These are phyloP conservation scores for Lentinula sp. DNA, from an alignment of 768 basidiomycete genomes.

Conservation along the genomic window DNA sequence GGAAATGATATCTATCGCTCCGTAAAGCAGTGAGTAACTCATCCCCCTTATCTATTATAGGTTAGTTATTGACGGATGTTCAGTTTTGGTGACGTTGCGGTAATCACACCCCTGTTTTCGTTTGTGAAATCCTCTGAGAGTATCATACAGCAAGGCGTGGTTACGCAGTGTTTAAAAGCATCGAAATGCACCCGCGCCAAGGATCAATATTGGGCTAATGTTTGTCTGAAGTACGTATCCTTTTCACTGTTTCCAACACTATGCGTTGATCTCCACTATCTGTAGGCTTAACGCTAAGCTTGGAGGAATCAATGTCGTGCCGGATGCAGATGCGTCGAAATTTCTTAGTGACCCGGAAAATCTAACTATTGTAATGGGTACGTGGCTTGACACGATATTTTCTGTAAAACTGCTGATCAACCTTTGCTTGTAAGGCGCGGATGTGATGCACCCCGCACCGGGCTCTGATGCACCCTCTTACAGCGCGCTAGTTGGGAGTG, in stretches of 20 bases:
- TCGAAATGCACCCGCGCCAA: constrained; percentile 37
- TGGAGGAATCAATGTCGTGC: not conserved
- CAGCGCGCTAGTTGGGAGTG: constrained; percentile 48
- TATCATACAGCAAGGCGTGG: constrained; percentile 37
- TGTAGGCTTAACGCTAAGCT: not conserved
- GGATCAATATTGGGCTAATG: constrained; percentile 47
- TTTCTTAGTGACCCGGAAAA: not conserved
- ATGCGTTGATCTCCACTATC: not conserved
- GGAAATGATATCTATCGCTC: constrained; percentile 50
- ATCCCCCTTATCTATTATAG: not conserved
- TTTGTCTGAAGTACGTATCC: constrained; percentile 37
- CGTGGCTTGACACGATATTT: not conserved
- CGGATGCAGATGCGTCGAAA: not conserved
- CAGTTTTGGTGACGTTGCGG: constrained; percentile 32
- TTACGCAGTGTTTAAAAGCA: constrained; percentile 48
- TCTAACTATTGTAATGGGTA: constrained; percentile 6
- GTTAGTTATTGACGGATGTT: not conserved
- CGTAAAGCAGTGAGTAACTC: constrained; percentile 45
- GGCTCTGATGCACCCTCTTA: constrained; percentile 52
- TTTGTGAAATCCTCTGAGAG: constrained; percentile 22
- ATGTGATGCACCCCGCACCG: constrained; percentile 55
- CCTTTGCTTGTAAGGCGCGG: constrained; percentile 31
- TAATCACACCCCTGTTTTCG: not conserved
- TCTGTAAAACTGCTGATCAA: not conserved
- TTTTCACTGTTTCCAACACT: not conserved